Evolutionary conservation across 139 green algal genomes (phyloP).

Genomic region (Pedinophyceae sp.): DNA sequence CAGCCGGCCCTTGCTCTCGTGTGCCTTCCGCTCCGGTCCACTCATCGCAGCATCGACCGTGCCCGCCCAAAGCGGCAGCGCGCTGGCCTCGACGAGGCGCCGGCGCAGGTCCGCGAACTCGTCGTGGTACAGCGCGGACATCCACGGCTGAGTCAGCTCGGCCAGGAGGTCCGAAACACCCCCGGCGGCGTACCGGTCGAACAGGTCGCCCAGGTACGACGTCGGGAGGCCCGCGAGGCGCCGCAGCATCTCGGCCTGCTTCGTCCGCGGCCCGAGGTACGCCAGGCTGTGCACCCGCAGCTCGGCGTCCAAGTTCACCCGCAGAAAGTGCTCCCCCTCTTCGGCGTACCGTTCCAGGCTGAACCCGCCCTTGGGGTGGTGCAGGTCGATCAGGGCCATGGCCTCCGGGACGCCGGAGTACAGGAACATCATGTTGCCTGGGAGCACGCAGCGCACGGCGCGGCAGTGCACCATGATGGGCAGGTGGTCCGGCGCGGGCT

Average conservation of each 20-base stretch:
- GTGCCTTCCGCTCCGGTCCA: no score
- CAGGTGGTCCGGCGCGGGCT: background rate
- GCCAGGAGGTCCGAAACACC: constrained; percentile 13
- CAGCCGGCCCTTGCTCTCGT: constrained; percentile 2
- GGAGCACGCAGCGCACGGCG: no score
- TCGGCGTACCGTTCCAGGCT: background rate
- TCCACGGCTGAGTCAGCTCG: constrained; percentile 23
- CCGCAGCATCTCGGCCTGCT: background rate
- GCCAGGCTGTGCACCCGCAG: constrained; percentile 8
- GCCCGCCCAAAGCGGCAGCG: constrained; percentile 1
- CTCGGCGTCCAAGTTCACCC: background rate
- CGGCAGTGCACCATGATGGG: constrained; percentile 1
- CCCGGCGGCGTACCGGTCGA: constrained; percentile 8
- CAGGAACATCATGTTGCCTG: background rate
- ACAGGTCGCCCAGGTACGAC: constrained; percentile 11
- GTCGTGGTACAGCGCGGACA: constrained; percentile 30
- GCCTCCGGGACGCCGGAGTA: background rate
- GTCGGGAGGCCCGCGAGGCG: constrained; percentile 7
- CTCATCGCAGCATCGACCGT: no score
- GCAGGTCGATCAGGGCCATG: background rate
- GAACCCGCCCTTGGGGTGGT: background rate
- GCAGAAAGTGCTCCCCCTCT: background rate
- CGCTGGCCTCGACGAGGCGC: no score
- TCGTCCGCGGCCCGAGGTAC: constrained; percentile 13
- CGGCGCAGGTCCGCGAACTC: constrained; percentile 19